Evolutionary conservation across 108 stramenopile species (phyloP).

Genomic region (Cylindrotheca closterium): DNA sequence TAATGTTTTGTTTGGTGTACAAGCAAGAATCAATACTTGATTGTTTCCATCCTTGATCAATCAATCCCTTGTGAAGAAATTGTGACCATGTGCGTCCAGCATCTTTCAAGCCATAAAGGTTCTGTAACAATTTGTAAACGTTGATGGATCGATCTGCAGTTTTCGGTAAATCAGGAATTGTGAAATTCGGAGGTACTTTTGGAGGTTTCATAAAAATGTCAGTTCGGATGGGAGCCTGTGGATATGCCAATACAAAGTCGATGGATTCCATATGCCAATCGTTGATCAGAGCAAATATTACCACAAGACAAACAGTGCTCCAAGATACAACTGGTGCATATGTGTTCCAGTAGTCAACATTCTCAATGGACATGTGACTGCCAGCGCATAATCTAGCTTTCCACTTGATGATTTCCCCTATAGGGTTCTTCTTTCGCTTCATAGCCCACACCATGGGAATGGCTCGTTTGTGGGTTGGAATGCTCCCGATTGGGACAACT

Average conservation of each 20-base stretch:
- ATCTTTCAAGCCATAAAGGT: constrained; percentile 40
- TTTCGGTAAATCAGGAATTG: background rate
- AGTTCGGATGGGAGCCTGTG: constrained; percentile 31
- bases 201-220: constrained; percentile 44
- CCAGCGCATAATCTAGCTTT: no score
- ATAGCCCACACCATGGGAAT: no score
- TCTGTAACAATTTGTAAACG: no score
- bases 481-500: no score
- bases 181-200: constrained; percentile 17
- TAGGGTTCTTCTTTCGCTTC: no score
- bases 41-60: no score
- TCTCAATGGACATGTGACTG: background rate
- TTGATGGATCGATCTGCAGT: constrained; percentile 8
- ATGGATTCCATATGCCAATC: constrained; percentile 21
- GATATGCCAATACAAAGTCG: constrained; percentile 30
- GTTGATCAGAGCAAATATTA: constrained; percentile 15
- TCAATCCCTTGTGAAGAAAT: no score
- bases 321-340: constrained; percentile 51
- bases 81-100: constrained; percentile 42
- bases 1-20: no score
- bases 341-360: constrained; percentile 52
- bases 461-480: no score
- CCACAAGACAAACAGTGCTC: constrained; percentile 19
- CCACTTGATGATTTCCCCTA: no score
- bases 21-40: no score